Conservation (phyloP, 2,329 filamentous ascomycete genomes). For the Orbilia javanica region DNA sequence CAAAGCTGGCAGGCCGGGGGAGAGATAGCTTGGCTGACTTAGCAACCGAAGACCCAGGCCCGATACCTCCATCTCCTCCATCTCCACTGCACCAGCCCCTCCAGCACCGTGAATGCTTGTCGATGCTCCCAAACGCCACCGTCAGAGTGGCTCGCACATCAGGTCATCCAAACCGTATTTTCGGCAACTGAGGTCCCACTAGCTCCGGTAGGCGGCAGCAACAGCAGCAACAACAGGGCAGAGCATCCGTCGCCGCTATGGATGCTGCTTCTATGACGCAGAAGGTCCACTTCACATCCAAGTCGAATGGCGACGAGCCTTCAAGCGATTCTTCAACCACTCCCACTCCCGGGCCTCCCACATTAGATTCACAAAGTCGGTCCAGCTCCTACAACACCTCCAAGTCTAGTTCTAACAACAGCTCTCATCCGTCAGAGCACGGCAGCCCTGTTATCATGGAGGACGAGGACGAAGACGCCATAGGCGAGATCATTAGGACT, state of each 20-base stretch:
- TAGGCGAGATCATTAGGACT: conserved; percentile 57
- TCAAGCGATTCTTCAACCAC: conserved; percentile 49
- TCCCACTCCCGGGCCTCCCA: conserved; percentile 17
- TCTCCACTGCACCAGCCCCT: conserved; percentile 8
- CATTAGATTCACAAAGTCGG: conserved; percentile 46
- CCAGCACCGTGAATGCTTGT: conserved; percentile 28
- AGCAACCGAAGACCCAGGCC: not conserved
- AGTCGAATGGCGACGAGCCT: conserved; percentile 50
- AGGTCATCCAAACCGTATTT: conserved; percentile 46
- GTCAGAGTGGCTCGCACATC: conserved; percentile 45
- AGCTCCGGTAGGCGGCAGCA: not conserved
- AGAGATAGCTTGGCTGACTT: not conserved
- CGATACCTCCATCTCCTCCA: conserved; percentile 21
- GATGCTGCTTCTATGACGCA: conserved; percentile 49
- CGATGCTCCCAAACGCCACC: conserved; percentile 33
- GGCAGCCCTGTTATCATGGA: conserved; percentile 52
- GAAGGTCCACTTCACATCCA: conserved; percentile 48
- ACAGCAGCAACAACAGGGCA: not conserved
- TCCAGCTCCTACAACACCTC: conserved; percentile 49
- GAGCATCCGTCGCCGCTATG: conserved; percentile 29
- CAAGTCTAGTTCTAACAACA: conserved; percentile 30
- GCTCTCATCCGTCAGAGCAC: conserved; percentile 55
- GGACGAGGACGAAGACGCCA: conserved; percentile 57
- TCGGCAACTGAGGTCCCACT: conserved; percentile 11
- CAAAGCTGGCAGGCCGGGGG: no score